Conservation (phyloP, 805 yeast species). For the Nakazawaea ernobii region DNA sequence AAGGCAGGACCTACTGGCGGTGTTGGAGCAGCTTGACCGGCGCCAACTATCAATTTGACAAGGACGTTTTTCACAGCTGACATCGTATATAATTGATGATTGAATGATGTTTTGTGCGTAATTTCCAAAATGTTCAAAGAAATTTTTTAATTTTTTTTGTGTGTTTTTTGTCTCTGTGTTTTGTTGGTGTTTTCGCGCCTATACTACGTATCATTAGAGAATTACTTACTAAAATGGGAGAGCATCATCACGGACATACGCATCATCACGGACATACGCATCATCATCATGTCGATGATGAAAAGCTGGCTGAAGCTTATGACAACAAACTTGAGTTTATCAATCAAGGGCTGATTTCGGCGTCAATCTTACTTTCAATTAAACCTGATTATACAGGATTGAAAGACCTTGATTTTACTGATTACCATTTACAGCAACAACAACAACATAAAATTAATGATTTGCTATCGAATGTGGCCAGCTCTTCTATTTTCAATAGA, state of each 20-base stretch:
- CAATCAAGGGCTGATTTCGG: not conserved
- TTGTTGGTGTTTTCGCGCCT: too few species aligned
- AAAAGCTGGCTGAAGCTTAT: not conserved
- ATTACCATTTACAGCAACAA: not conserved
- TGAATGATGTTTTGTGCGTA: too few species aligned
- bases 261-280: too few species aligned
- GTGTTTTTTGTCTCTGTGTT: too few species aligned
- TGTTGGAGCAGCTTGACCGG: slow-evolving; percentile 97
- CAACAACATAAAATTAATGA: slow-evolving; percentile 14
- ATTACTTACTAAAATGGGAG: too few species aligned
- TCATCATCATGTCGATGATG: not conserved
- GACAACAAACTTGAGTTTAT: not conserved
- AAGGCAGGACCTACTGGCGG: slow-evolving; percentile 99
- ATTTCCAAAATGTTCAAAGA: too few species aligned
- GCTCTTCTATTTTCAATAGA: slow-evolving; percentile 6
- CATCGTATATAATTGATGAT: slow-evolving; percentile 11
- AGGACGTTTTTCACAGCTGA: slow-evolving; percentile 47
- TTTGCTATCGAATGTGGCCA: not conserved
- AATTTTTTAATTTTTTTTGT: too few species aligned
- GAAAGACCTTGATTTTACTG: not conserved
- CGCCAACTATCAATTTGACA: slow-evolving; percentile 89
- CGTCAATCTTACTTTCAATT: not conserved
- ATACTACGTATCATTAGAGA: too few species aligned
- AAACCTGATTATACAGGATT: not conserved
- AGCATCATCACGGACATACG: too few species aligned